Evolutionary conservation across 768 basidiomycete species (phyloP).

Genomic region (Tephrocybe sp.): DNA sequence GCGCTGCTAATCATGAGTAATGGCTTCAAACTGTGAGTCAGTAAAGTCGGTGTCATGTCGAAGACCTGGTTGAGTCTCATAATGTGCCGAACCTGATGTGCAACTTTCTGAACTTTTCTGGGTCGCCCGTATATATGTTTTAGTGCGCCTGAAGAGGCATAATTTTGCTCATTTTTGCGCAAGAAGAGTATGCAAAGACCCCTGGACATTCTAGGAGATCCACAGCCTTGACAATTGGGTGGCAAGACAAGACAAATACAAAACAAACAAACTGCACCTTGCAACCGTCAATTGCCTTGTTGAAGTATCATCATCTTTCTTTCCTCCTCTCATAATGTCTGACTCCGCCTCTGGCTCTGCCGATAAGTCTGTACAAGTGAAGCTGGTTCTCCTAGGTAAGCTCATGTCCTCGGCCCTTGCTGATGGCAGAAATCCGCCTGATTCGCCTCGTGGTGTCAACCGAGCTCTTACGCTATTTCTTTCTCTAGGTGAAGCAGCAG

Average conservation of each 20-base stretch:
- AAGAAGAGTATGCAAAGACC: no score
- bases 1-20: no score
- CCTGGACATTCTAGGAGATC: no score
- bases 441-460: background rate
- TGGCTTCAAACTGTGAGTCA: no score
- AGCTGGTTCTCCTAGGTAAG: slow-evolving; percentile 92
- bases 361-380: slow-evolving; percentile 95
- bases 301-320: slow-evolving; percentile 11
- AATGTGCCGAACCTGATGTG: no score
- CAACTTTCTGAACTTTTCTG: no score
- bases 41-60: no score
- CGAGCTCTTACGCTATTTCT: slow-evolving; percentile 13
- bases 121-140: no score
- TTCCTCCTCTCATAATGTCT: slow-evolving; percentile 48
- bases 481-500: slow-evolving; percentile 88
- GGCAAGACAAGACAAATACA: slow-evolving; percentile 10
- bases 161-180: no score
- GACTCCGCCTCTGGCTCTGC: slow-evolving; percentile 70
- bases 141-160: no score
- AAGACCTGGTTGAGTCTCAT: no score
- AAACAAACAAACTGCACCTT: slow-evolving; percentile 15
- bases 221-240: background rate
- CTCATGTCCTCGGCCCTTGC: slow-evolving; percentile 7
- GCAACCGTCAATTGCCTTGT: slow-evolving; percentile 3
- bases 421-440: background rate